Evolutionary conservation across 75 land plant species (phyloP).

Genomic region (Chamaecyparis obtusa): DNA sequence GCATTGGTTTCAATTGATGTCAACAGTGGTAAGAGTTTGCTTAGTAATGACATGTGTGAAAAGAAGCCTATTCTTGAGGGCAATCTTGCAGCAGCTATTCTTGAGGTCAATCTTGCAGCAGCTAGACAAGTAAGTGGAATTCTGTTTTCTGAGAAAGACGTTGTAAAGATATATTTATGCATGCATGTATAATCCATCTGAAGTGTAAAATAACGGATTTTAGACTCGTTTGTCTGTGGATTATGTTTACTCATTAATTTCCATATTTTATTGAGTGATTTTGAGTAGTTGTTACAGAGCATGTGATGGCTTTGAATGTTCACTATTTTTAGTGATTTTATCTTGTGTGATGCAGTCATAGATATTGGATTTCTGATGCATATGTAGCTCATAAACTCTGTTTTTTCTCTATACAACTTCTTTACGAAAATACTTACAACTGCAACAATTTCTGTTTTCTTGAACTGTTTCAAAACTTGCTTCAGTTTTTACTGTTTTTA

Average conservation of each 20-base stretch:
- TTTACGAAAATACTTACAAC: too few species aligned
- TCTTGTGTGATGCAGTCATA: background rate
- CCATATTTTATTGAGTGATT: too few species aligned
- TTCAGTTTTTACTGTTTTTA: background rate
- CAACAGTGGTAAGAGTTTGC: slow-evolving; percentile 90
- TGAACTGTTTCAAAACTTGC: background rate
- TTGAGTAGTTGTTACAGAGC: background rate
- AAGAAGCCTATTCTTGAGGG: slow-evolving; percentile 88
- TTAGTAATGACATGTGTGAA: slow-evolving; percentile 56
- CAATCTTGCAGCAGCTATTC: slow-evolving; percentile 94
- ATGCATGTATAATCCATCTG: too few species aligned
- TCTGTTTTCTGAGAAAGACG: background rate
- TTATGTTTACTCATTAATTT: too few species aligned
- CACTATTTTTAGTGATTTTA: background rate
- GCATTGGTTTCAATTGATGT: slow-evolving; percentile 99
- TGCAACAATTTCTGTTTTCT: background rate
- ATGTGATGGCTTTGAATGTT: background rate
- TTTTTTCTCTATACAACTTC: too few species aligned
- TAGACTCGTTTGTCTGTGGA: too few species aligned
- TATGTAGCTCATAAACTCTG: background rate
- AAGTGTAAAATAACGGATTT: too few species aligned
- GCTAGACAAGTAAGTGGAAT: slow-evolving; percentile 69
- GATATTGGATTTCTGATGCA: background rate
- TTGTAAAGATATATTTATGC: background rate
- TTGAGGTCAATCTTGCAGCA: slow-evolving; percentile 97